These are phyloP conservation scores for Paraconiothyrium sp. DNA, from an alignment of 2,329 filamentous ascomycete species.

Conservation along the genomic window DNA sequence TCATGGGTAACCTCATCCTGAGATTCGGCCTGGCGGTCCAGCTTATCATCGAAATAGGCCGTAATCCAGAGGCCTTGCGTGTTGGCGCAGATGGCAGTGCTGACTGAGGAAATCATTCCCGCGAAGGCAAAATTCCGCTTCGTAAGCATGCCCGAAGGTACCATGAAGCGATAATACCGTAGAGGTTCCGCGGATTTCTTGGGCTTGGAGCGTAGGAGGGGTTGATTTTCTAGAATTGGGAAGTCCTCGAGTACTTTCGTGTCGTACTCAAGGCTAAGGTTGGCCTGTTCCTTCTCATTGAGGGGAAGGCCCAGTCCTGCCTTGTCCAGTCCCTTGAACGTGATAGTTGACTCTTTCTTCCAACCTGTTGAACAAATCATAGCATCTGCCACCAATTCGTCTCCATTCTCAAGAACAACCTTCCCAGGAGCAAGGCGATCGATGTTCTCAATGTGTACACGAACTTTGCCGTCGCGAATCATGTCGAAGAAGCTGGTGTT, in stretches of 20 bases:
- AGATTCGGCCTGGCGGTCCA: slow-evolving; percentile 43
- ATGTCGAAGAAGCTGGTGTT: slow-evolving; percentile 65
- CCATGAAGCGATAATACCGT: slow-evolving; percentile 57
- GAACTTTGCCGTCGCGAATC: slow-evolving; percentile 62
- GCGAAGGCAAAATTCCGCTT: slow-evolving; percentile 53
- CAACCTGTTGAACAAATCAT: slow-evolving; percentile 67
- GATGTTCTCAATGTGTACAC: slow-evolving; percentile 66
- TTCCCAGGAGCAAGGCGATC: slow-evolving; percentile 43
- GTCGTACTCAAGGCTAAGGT: slow-evolving; percentile 52
- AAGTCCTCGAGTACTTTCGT: slow-evolving; percentile 63
- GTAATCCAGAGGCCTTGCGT: slow-evolving; percentile 59
- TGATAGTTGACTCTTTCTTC: slow-evolving; percentile 63
- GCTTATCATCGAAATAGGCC: slow-evolving; percentile 67
- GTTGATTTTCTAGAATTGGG: slow-evolving; percentile 63
- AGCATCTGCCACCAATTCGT: not conserved
- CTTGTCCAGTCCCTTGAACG: slow-evolving; percentile 53
- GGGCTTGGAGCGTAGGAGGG: slow-evolving; percentile 34
- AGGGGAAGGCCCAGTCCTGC: slow-evolving; percentile 35
- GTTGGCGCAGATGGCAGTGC: slow-evolving; percentile 42
- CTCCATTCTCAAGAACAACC: not conserved
- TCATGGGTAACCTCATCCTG: slow-evolving; percentile 30
- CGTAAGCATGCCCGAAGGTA: slow-evolving; percentile 45
- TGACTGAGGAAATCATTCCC: slow-evolving; percentile 48
- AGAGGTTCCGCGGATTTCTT: slow-evolving; percentile 41
- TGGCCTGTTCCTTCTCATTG: slow-evolving; percentile 16